Base-by-base conservation (phyloP, 805 yeast species). In the Wickerhamiella australiensis region DNA sequence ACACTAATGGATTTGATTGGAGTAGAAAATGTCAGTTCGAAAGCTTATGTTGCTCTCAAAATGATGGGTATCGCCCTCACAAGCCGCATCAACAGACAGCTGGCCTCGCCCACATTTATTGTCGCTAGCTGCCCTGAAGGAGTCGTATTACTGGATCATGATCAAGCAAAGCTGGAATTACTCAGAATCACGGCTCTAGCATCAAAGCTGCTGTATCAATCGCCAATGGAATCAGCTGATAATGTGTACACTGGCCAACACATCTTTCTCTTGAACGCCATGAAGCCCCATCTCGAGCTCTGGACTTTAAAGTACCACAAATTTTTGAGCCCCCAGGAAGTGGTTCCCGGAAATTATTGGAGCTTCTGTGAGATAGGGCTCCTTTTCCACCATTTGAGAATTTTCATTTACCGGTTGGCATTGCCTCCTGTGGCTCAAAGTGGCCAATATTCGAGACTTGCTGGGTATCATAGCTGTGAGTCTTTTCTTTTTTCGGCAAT, bases 181-280 rank as follows among this genome's bases (percentile, higher is more conserved):
- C 65, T 86, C 29, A 83, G 83, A 59, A 82, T 88, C 54, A 76
- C 82, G 65, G 77, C 88, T 1, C 68, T 87, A 46, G 94, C 92
- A 35, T 86, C 85, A 62, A 94, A 85, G 57, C 78, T 90, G 1
- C 69, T 88, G 17, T 88, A 88, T 61, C 80, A 82, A 17, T 58
- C 64, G 3, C 62, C 68, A 2, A 57, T 53, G 3, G 58, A 61
- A n/a, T 66, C 69, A 37, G 59, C 65, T 11, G 63, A 59, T 35
- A 53, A 65, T 15, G 54, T 65, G 20, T 52, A 52, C 46, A 59
- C 59, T 38, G 69, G 68, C 22, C 56, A 61, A 38, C 81, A 81
- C 57, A 65, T 88, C 42, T 76, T 87, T 0, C 73, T 87, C 9
- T 68, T 88, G 56, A 77, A 78, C 51, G 77, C 87, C 46, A 68